Evolutionary conservation across 2,329 filamentous ascomycete species (phyloP).

Genomic region (Fusarium chaquense): DNA sequence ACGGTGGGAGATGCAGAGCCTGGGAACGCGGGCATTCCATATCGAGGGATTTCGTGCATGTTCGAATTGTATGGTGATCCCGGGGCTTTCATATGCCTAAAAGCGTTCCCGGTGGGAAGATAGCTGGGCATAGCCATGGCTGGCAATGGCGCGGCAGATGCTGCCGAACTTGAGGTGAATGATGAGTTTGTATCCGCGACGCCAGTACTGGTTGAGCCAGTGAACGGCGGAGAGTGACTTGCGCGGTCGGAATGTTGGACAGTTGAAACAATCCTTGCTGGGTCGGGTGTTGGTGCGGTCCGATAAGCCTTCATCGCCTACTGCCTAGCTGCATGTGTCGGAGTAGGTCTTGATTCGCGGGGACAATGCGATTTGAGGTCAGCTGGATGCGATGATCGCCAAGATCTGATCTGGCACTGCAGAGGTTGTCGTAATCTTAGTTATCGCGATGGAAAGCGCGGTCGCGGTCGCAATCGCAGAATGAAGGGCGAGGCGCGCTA

Average conservation of each 20-base stretch:
- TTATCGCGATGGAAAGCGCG: conserved; percentile 33
- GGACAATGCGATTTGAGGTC: conserved; percentile 28
- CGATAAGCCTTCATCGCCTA: conserved; percentile 48
- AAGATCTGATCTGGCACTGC: conserved; percentile 23
- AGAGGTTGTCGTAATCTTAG: conserved; percentile 32
- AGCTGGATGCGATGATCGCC: conserved; percentile 43
- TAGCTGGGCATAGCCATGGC: conserved; percentile 62
- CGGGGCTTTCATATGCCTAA: conserved; percentile 50
- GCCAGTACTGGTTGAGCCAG: conserved; percentile 33
- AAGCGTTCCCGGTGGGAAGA: conserved; percentile 50
- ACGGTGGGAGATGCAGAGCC: conserved; percentile 52
- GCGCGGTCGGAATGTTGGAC: conserved; percentile 48
- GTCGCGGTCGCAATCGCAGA: conserved; percentile 15
- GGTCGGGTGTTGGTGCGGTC: conserved; percentile 38
- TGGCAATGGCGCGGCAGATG: conserved; percentile 14
- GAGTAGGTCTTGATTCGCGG: conserved; percentile 40
- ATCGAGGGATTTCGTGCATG: conserved; percentile 56
- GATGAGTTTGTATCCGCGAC: conserved; percentile 9
- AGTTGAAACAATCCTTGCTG: conserved; percentile 43
- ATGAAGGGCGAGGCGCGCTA: background rate
- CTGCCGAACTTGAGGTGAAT: conserved; percentile 6
- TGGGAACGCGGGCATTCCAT: conserved; percentile 57
- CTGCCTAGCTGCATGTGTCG: conserved; percentile 47
- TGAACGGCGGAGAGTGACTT: conserved; percentile 50
- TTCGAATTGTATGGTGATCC: conserved; percentile 53